Percentiles rank a stretch among this genome's conserved stretches.
Evolutionary conservation across 2,329 filamentous ascomycete genomes (phyloP).

Genomic region (Fonsecaea erecta): DNA sequence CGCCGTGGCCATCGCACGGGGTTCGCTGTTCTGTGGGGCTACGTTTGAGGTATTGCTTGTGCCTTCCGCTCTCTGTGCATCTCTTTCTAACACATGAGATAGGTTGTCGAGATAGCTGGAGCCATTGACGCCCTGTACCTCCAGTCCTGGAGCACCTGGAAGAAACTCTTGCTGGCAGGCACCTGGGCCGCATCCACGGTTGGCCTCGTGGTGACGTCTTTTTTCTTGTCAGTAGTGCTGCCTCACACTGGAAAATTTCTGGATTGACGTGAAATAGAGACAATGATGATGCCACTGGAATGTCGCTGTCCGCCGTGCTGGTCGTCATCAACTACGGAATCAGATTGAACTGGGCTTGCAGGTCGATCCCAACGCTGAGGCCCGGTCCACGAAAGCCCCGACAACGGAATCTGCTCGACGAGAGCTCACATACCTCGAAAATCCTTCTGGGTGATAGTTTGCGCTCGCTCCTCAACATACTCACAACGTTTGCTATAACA

Average conservation of each 20-base stretch:
- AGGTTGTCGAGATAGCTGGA: background rate
- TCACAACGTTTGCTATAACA: background rate
- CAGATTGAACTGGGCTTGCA: background rate
- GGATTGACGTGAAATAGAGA: background rate
- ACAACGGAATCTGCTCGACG: background rate
- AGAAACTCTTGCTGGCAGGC: background rate
- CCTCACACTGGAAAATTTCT: background rate
- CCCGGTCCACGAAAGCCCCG: background rate
- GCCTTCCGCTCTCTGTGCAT: background rate
- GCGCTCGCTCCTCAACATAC: background rate
- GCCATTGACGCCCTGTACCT: background rate
- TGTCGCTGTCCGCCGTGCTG: background rate
- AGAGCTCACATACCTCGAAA: background rate
- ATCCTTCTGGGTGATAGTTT: background rate
- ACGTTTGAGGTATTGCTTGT: background rate
- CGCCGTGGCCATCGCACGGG: background rate
- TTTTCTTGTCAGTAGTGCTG: background rate
- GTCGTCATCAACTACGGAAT: background rate
- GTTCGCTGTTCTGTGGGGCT: background rate
- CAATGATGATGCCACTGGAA: background rate
- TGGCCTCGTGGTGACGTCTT: background rate
- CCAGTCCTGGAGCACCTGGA: background rate
- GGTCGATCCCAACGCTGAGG: background rate
- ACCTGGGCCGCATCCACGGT: background rate
- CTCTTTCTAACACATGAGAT: background rate